These are phyloP conservation scores for Tuber brumale DNA, from an alignment of 495 filamentous ascomycete species.

Conservation along the genomic window DNA sequence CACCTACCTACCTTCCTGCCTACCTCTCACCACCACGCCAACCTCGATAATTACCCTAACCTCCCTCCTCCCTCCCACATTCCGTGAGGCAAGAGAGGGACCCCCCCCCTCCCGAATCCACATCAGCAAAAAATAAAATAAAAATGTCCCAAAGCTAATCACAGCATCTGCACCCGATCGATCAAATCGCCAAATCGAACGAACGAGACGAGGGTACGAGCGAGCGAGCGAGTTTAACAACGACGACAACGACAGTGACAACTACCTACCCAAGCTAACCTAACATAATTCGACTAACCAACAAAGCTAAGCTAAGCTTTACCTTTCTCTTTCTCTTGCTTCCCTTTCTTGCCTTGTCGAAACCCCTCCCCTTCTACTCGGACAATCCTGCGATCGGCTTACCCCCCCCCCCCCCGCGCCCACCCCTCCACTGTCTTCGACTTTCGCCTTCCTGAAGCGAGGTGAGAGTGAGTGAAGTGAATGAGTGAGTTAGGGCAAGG, in stretches of 20 bases:
- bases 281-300: not conserved
- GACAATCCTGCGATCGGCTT: slow-evolving; percentile 1
- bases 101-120: not conserved
- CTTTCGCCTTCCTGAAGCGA: not conserved
- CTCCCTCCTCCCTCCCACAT: not conserved
- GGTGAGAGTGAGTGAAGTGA: not conserved
- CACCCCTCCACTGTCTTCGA: too few species aligned
- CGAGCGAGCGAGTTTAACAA: not conserved
- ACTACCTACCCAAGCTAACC: not conserved
- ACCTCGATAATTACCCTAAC: not conserved
- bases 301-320: not conserved
- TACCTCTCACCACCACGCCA: not conserved
- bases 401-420: not conserved
- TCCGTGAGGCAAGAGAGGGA: not conserved
- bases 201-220: slow-evolving; percentile 2
- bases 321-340: not conserved
- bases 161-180: slow-evolving; percentile 31
- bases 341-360: not conserved
- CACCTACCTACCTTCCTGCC: not conserved
- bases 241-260: not conserved
- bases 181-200: slow-evolving; percentile 36
- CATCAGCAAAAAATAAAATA: slow-evolving; percentile 1
- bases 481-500: not conserved
- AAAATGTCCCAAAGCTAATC: slow-evolving; percentile 1
- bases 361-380: not conserved